Conservation (phyloP, 495 filamentous ascomycete genomes). For the Aspergillus taichungensis region DNA sequence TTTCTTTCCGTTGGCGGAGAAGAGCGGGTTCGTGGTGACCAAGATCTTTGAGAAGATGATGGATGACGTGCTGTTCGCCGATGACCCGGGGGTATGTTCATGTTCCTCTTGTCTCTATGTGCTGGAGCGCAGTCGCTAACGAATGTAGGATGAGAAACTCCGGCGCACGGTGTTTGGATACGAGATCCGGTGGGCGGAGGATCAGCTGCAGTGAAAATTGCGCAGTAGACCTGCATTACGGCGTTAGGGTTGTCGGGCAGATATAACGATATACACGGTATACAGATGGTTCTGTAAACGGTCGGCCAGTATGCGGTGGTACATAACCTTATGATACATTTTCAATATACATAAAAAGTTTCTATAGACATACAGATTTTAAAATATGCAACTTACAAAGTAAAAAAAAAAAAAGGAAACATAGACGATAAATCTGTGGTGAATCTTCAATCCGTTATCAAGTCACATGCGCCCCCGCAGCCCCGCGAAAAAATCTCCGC, state of each 20-base stretch:
- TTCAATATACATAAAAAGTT: too few relatives aligned
- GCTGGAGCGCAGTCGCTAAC: constrained; percentile 6
- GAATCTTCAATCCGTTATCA: not conserved
- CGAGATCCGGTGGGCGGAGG: constrained; percentile 42
- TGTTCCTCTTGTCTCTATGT: not conserved
- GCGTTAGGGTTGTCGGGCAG: not conserved
- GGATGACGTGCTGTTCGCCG: constrained; percentile 79
- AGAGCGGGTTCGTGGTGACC: constrained; percentile 59
- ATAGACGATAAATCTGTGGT: not conserved
- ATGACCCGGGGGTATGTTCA: constrained; percentile 62
- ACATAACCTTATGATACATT: too few relatives aligned
- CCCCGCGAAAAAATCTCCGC: constrained; percentile 3
- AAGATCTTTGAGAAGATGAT: constrained; percentile 74
- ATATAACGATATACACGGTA: not conserved
- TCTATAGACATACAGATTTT: too few relatives aligned
- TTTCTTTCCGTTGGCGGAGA: constrained; percentile 70
- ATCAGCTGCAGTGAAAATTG: constrained; percentile 19
- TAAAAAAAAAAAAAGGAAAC: not conserved
- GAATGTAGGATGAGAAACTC: constrained; percentile 52
- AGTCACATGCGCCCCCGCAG: constrained; percentile 29
- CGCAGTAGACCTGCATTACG: not conserved
- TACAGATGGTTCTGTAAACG: not conserved
- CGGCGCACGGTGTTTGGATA: constrained; percentile 77
- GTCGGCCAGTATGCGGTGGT: too few relatives aligned
- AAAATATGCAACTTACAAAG: too few relatives aligned